A percentile compares a stretch with the other conserved stretches of the same genome.
Conservation (phyloP, 306 rosid genomes). For the Quercus bicolor region DNA sequence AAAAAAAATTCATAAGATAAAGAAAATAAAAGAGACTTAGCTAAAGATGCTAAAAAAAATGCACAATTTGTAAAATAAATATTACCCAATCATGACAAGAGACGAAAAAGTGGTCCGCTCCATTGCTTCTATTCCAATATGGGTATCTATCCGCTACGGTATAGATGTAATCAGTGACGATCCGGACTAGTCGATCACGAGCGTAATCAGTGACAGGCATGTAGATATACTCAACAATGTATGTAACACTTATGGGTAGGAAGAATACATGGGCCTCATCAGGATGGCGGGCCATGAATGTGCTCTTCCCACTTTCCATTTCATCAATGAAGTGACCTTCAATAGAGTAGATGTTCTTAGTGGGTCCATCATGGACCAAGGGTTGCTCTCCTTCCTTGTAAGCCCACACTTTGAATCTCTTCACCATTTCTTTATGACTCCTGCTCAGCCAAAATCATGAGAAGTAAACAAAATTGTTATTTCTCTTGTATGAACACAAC, state of each 20-base stretch:
- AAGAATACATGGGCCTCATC: slow-evolving; percentile 61
- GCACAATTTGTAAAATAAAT: not conserved
- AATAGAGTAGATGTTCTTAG: slow-evolving; percentile 47
- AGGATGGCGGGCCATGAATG: slow-evolving; percentile 46
- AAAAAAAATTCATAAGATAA: not conserved
- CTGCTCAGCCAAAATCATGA: slow-evolving; percentile 16
- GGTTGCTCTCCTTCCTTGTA: slow-evolving; percentile 78
- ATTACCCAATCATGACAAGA: slow-evolving; percentile 86
- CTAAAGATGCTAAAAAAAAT: not conserved
- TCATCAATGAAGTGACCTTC: slow-evolving; percentile 73
- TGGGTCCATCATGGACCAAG: slow-evolving; percentile 53
- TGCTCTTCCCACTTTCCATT: slow-evolving; percentile 34
- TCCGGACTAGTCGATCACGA: slow-evolving; percentile 40
- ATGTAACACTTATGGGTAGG: slow-evolving; percentile 50
- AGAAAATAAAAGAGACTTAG: not conserved
- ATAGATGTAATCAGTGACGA: slow-evolving; percentile 45
- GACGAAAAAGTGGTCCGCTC: slow-evolving; percentile 72
- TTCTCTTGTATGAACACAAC: too few species aligned
- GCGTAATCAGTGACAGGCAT: slow-evolving; percentile 41
- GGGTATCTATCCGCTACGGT: slow-evolving; percentile 42
- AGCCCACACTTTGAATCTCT: slow-evolving; percentile 64
- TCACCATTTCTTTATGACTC: slow-evolving; percentile 73
- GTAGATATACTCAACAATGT: slow-evolving; percentile 43
- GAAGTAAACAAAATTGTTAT: too few species aligned
- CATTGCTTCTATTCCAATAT: slow-evolving; percentile 57